Base-by-base conservation (phyloP, 441 rosid species). In the Eutrema salsugineum region DNA sequence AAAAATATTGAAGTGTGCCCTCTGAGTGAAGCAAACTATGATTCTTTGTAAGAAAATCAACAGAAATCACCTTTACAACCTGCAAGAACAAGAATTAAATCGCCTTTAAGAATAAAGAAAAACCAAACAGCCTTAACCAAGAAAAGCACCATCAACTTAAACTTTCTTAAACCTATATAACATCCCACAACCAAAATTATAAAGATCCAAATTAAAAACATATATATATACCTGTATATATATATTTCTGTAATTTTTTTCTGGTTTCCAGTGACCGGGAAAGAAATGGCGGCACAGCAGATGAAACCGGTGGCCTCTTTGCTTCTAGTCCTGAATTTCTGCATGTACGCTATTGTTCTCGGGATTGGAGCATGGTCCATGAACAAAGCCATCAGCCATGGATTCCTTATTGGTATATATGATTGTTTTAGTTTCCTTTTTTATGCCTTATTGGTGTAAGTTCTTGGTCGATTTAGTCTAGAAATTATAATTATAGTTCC, bases 91-190 rank as follows among this genome's bases (percentile, higher is more conserved):
- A 35, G 15, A 69, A 69, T 2, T 36, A 47, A 24, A 47, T 9
- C 9, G n/a, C 27, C 87, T 86, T 87, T 84, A 84, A 87, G 79
- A 50, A 87, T 87, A 74, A 47, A 43, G 63, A 73, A 20, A 82
- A 67, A 38, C 54, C 78, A 80, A 51, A 47, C 83, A 84, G 80
- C 82, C 84, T 85, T 80, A 32, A 72, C 47, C 88, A 91, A 91
- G 94, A 82, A 87, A 91, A 82, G 95, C 85, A 91, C 90, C 84
- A 71, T 11, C 17, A 28, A 28, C 32, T 28, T 4, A 28, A 28
- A 28, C 32, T 28, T 48, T 46, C 50, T 15, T 62, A 43, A 55
- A 32, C 12, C 59, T 78, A 51, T 69, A 65, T 77, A 30, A 54
- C 20, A 8, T 35, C 39, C 48, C 66, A 58, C 59, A 51, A 4